Conservation (phyloP, 345 rosid species). For the Salix viminalis region DNA sequence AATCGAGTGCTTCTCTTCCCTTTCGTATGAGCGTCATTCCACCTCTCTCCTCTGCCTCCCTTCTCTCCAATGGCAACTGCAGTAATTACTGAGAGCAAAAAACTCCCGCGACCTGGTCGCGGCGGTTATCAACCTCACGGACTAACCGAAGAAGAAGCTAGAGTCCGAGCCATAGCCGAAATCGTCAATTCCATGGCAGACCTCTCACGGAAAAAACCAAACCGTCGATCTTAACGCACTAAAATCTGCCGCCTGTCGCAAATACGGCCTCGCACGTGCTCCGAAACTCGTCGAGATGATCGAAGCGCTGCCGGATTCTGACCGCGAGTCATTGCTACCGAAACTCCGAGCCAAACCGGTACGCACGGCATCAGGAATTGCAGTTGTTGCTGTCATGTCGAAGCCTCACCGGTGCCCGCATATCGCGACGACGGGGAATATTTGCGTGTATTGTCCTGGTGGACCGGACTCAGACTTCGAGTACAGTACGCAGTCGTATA, state of each 20-base stretch:
- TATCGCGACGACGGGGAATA: conserved; percentile 93
- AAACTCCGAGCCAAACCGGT: conserved; percentile 97
- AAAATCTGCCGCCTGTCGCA: conserved; percentile 88
- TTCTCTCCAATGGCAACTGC: conserved; percentile 57
- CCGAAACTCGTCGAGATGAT: conserved; percentile 99
- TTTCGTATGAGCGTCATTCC: background rate
- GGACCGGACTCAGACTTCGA: conserved; percentile 99
- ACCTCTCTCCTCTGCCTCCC: background rate
- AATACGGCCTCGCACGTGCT: conserved; percentile 87
- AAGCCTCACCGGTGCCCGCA: conserved; percentile 98
- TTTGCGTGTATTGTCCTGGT: conserved; percentile 95
- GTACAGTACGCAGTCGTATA: conserved; percentile 97
- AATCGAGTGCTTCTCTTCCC: background rate
- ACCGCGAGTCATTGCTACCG: conserved; percentile 84
- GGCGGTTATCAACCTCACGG: conserved; percentile 88
- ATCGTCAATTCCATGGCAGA: conserved; percentile 89
- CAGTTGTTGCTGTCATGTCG: conserved; percentile 97
- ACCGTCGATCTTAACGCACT: conserved; percentile 90
- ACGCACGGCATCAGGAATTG: conserved; percentile 95
- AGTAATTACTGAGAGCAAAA: conserved; percentile 43
- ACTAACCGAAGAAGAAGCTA: conserved; percentile 86
- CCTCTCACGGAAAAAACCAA: conserved; percentile 85
- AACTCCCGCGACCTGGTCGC: conserved; percentile 76
- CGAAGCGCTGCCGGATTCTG: conserved; percentile 89
- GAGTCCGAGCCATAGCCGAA: conserved; percentile 90